A percentile compares a stretch with the other conserved stretches of the same genome.
Conservation (phyloP, 75 land plant genomes). For the Ceratopteris richardii region DNA sequence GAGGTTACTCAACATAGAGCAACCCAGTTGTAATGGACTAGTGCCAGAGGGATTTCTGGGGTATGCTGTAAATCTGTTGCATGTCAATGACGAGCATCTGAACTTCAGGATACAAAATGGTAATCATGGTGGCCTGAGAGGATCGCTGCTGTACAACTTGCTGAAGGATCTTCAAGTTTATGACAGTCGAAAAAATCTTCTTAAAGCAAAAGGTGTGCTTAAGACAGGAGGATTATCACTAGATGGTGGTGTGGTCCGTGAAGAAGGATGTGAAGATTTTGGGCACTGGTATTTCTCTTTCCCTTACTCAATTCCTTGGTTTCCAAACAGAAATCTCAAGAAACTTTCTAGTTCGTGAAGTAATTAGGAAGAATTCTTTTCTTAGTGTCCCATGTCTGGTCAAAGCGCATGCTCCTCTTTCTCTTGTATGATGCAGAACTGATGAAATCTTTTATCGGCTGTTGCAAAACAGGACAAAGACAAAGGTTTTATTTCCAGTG, state of each 20-base stretch:
- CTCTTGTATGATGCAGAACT: too few relatives aligned
- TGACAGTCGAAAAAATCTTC: conserved; percentile 14
- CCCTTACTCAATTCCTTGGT: too few relatives aligned
- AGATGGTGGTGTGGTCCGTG: conserved; percentile 20
- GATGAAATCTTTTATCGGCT: not conserved
- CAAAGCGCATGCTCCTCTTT: too few relatives aligned
- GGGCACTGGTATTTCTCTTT: conserved; percentile 3
- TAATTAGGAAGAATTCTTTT: too few relatives aligned
- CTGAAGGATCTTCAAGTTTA: conserved; percentile 25
- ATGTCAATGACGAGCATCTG: conserved; percentile 19
- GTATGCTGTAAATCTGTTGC: conserved; percentile 28
- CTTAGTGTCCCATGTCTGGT: too few relatives aligned
- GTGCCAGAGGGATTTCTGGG: conserved; percentile 23
- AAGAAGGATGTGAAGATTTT: conserved; percentile 12
- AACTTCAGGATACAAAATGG: conserved; percentile 4
- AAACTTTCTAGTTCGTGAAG: too few relatives aligned
- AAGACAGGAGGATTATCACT: conserved; percentile 20
- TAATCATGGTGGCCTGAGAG: conserved; percentile 9
- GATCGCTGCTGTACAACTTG: conserved; percentile 18
- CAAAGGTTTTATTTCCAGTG: too few relatives aligned
- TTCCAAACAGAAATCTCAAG: too few relatives aligned
- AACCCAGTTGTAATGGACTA: conserved; percentile 9
- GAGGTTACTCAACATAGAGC: conserved; percentile 16
- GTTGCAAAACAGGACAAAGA: not conserved
- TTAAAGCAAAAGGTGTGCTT: conserved; percentile 11